Conservation (phyloP, 768 basidiomycete genomes). For the Hypholoma sublateritium region DNA sequence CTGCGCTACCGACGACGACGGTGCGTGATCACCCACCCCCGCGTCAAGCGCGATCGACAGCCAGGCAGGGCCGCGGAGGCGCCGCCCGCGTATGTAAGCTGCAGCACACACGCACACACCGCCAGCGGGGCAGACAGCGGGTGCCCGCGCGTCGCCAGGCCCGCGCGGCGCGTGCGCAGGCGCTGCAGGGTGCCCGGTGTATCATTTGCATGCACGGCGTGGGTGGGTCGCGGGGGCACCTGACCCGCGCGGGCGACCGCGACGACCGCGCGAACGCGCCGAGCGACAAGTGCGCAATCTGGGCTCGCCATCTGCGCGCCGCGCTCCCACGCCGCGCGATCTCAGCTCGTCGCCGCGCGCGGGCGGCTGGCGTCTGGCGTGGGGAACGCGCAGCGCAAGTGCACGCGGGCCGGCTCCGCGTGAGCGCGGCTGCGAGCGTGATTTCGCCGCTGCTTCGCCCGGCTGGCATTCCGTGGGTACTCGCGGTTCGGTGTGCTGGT, state of each 20-base stretch:
- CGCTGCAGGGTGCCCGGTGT: too few relatives aligned
- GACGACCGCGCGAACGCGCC: slow-evolving; percentile 29
- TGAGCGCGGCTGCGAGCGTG: background rate
- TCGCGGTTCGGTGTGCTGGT: background rate
- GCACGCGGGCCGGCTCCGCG: background rate
- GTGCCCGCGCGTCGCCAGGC: too few relatives aligned
- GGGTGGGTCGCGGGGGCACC: slow-evolving; percentile 55
- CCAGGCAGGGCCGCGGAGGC: too few relatives aligned
- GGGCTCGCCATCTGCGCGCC: too few relatives aligned
- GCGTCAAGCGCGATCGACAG: too few relatives aligned
- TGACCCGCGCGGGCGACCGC: slow-evolving; percentile 19
- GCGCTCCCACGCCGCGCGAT: background rate
- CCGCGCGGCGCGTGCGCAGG: too few relatives aligned
- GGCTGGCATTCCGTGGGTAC: background rate
- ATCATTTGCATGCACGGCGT: slow-evolving; percentile 30
- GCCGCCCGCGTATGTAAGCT: too few relatives aligned
- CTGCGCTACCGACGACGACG: too few relatives aligned
- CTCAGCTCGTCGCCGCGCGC: background rate
- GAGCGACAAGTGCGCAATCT: too few relatives aligned
- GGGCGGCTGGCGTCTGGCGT: background rate
- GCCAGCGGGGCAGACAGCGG: too few relatives aligned
- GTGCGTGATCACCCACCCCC: too few relatives aligned
- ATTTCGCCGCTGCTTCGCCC: background rate
- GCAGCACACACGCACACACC: too few relatives aligned
- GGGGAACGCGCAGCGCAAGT: background rate